Evolutionary conservation across 768 basidiomycete genomes (phyloP), one percentile per base, ranked within the genome.

Genomic region (Melanogaster broomeanus): DNA sequence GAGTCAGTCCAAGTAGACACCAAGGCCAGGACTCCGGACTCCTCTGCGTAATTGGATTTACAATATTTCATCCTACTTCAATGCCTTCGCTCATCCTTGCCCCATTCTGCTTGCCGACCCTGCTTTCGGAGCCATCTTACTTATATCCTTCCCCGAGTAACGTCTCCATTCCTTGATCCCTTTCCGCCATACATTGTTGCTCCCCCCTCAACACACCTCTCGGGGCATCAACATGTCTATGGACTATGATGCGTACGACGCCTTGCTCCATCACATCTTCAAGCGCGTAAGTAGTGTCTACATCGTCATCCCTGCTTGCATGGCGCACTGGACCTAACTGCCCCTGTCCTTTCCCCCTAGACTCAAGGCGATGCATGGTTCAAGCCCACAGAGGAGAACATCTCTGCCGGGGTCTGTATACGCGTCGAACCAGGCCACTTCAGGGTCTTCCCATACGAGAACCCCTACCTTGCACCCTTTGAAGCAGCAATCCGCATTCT

Each of bases 321-420:
- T 15, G 34, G 52, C 45, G 15, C 19, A 35, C 10, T 7, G 3
- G 3, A 13, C 6, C 42, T 59, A 41, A 49, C 8, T 40, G 16
- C 42, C 15, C 31, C 6, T 15, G 31, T 31, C 9, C n/a, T n/a
- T n/a, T n/a, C n/a, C n/a, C n/a, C n/a, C 21, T 72, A 90, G 87
- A 90, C 89, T 1, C 87, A 89, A 63, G 83, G 85, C 3, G 88
- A 90, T 52, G 85, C 89, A 7, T 91, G 89, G 89, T 90, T 91
- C 69, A 91, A 90, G 61, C 88, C 88, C 4, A 82, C 88, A 0
- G 86, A 89, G 60, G 89, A 92, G 69, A 90, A 89, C 61, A 73
- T 90, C 45, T 82, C 87, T 51, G 86, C 85, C 0, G 89, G 89
- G 42, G 88, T 92, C 56, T 90, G 87, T 62, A 68, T 92, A 19